These are phyloP conservation scores for Mallotus repandus DNA, from an alignment of 441 rosid genomes.

Conservation along the genomic window DNA sequence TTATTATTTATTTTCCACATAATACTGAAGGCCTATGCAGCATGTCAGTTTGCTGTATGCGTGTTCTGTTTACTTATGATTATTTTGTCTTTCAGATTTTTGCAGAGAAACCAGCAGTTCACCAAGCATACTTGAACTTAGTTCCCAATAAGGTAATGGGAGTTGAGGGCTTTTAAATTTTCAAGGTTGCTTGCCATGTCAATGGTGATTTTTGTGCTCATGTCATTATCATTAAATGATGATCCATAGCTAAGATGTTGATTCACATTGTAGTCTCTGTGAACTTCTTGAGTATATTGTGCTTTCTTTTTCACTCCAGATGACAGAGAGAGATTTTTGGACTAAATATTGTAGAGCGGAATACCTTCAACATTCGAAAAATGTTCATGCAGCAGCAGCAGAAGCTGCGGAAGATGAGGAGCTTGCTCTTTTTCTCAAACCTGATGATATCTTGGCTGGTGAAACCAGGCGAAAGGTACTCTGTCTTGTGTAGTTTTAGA, in stretches of 20 bases:
- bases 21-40: background rate
- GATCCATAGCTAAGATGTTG: background rate
- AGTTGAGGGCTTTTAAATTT: constrained; percentile 5
- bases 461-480: constrained; percentile 77
- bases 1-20: background rate
- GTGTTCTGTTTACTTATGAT: constrained; percentile 19
- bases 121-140: constrained; percentile 65
- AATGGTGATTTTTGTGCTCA: background rate
- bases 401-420: constrained; percentile 98
- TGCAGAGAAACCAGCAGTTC: constrained; percentile 96
- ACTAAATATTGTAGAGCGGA: constrained; percentile 91
- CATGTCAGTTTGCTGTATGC: background rate
- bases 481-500: constrained; percentile 14
- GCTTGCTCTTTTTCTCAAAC: constrained; percentile 84
- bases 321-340: constrained; percentile 88
- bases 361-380: constrained; percentile 73
- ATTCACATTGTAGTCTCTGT: constrained; percentile 2
- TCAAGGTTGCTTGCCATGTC: constrained; percentile 11
- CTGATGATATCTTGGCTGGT: constrained; percentile 76
- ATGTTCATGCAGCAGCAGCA: constrained; percentile 72
- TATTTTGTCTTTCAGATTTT: constrained; percentile 60
- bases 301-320: constrained; percentile 40
- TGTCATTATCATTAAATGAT: background rate
- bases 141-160: constrained; percentile 80
- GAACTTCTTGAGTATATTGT: constrained; percentile 9